Evolutionary conservation across 805 yeast species (phyloP), one percentile per base, ranked within the genome.

Genomic region (Wickerhamiella parazyma): DNA sequence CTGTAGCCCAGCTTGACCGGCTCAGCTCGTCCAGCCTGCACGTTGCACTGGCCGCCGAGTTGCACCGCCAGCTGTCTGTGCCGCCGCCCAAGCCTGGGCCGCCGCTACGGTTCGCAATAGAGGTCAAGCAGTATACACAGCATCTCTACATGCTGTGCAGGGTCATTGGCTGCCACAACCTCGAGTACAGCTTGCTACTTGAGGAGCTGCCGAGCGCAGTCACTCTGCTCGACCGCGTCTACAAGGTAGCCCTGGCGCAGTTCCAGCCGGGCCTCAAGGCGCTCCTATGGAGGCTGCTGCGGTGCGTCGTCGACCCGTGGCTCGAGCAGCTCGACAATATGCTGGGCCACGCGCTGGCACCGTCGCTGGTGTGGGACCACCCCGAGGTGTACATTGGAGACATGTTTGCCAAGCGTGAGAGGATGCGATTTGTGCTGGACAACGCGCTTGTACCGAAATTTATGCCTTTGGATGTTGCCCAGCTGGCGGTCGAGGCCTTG

Each of bases 151-250:
- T 11, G 1, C 41, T 52, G 12, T 50, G 53, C 14, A 31, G 41
- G 19, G 44, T 52, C 3, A 18, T 52, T 4, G 55, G 54, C 12
- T 52, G 55, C 29, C 42, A 41, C 2, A 40, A 49, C 21, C 38
- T 49, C 16, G 9, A 12, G 1, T 6, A 3, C 2, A 29, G 37
- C 6, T 49, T 51, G 10, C 17, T 25, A 2, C 39, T 52, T 6
- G 14, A 22, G 1, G n/a, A 36, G 1, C 21, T 50, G 5, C 55
- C 55, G 2, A 0, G 38, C 1, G 44, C 51, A 0, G 31, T 33
- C 3, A 45, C 29, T 2, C 33, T 52, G 1, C 46, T 52, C 6
- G 44, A 49, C 16, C 21, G 48, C 9, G 47, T 45, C 2, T 52
- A 43, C 25, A 19, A 18, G 14, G 24, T 26, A 22, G n/a, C 16